phyloP scores from a whole-genome alignment of 768 basidiomycete species.

The Mycena rosella region DNA sequence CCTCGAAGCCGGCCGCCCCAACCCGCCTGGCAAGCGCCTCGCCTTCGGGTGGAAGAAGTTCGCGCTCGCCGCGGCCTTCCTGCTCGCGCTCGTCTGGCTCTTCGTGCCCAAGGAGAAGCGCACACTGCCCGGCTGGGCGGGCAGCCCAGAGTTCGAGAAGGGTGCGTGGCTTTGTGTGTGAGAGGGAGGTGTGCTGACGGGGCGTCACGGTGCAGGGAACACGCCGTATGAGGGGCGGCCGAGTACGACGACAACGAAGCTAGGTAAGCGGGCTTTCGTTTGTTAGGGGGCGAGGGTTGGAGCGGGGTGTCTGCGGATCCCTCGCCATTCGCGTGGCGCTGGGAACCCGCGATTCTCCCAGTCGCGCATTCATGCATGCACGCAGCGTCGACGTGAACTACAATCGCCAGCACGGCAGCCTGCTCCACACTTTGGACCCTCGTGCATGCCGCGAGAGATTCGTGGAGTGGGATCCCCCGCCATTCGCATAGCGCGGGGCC shows the following conservation, averaged over 20 bases:
- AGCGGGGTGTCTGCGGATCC: too few relatives aligned
- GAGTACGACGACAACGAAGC: background rate
- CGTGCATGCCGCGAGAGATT: too few relatives aligned
- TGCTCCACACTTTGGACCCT: too few relatives aligned
- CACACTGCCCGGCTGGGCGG: slow-evolving; percentile 33
- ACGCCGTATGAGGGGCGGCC: slow-evolving; percentile 18
- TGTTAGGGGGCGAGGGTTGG: too few relatives aligned
- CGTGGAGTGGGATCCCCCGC: too few relatives aligned
- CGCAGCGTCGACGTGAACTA: too few relatives aligned
- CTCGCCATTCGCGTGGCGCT: too few relatives aligned
- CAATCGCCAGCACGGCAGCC: too few relatives aligned
- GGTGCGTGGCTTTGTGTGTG: slow-evolving; percentile 8
- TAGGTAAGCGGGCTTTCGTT: slow-evolving; percentile 1
- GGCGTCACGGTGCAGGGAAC: slow-evolving; percentile 14
- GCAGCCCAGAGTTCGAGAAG: slow-evolving; percentile 41
- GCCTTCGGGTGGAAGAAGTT: slow-evolving; percentile 80
- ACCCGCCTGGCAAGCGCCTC: slow-evolving; percentile 37
- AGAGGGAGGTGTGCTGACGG: background rate
- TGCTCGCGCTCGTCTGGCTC: slow-evolving; percentile 75
- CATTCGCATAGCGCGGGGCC: too few relatives aligned
- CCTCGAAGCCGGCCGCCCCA: slow-evolving; percentile 74
- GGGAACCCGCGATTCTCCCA: too few relatives aligned
- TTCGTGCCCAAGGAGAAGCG: slow-evolving; percentile 63
- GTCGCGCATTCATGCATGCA: too few relatives aligned
- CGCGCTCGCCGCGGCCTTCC: slow-evolving; percentile 65